These are phyloP conservation scores for Phialophora chinensis DNA, from an alignment of 2,329 filamentous ascomycete genomes.

Conservation along the genomic window DNA sequence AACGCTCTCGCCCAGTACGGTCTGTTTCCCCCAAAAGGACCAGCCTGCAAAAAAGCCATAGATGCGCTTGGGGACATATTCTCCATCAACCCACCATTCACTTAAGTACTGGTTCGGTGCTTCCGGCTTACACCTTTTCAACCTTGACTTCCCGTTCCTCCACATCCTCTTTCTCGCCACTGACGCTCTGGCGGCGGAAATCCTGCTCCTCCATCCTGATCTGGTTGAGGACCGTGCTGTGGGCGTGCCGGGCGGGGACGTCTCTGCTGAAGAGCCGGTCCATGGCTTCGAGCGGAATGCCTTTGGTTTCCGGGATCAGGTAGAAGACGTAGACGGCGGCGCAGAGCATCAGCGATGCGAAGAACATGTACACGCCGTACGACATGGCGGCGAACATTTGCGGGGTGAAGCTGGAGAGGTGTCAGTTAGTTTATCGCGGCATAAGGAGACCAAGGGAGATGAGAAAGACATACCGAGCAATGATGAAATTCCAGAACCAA, in stretches of 20 bases:
- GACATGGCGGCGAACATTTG: slow-evolving; percentile 51
- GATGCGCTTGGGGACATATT: too few species aligned
- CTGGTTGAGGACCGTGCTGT: slow-evolving; percentile 45
- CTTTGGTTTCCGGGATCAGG: slow-evolving; percentile 70
- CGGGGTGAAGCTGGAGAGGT: slow-evolving; percentile 40
- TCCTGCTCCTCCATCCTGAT: slow-evolving; percentile 46
- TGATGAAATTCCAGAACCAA: slow-evolving; percentile 62
- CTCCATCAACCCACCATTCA: not conserved
- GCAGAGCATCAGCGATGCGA: slow-evolving; percentile 66
- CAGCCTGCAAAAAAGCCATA: too few species aligned
- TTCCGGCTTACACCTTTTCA: slow-evolving; percentile 28
- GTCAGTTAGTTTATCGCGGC: not conserved
- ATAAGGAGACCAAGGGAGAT: not conserved
- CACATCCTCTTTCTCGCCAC: slow-evolving; percentile 37
- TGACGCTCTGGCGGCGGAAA: slow-evolving; percentile 42
- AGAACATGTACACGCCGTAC: slow-evolving; percentile 74
- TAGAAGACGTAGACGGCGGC: slow-evolving; percentile 67
- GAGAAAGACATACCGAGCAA: slow-evolving; percentile 17
- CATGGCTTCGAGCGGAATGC: slow-evolving; percentile 68
- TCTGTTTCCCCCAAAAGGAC: too few species aligned
- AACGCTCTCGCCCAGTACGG: too few species aligned
- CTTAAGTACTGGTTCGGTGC: too few species aligned
- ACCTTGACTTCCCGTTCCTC: slow-evolving; percentile 35
- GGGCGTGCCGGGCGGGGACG: slow-evolving; percentile 46
- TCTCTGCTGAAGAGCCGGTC: slow-evolving; percentile 63